A percentile compares a stretch with the other conserved stretches of the same genome.
phyloP scores from a whole-genome alignment of 257 asterid genomes.

The Thymus mandschuricus region DNA sequence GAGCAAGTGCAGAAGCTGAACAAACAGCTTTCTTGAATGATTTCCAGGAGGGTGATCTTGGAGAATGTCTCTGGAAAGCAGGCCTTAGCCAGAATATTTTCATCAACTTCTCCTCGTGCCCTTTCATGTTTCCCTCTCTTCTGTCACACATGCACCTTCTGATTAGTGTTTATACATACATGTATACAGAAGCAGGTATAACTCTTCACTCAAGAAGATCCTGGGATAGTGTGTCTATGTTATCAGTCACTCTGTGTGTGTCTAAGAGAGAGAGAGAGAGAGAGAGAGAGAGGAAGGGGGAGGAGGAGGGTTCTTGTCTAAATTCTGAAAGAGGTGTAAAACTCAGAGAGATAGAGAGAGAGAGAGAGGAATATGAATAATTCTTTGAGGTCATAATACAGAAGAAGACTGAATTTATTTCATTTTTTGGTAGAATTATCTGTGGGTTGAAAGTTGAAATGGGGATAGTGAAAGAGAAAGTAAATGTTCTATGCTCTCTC shows the following conservation, averaged over 20 bases:
- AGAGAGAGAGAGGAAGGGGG: neutral
- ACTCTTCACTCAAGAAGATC: neutral
- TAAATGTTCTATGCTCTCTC: neutral
- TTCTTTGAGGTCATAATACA: slow-evolving; percentile 20
- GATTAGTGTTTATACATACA: neutral
- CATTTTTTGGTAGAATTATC: neutral
- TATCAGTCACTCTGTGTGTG: too few relatives aligned
- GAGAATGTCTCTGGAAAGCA: slow-evolving; percentile 39
- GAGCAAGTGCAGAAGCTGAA: slow-evolving; percentile 22
- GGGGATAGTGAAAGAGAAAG: neutral
- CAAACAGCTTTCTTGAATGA: slow-evolving; percentile 34
- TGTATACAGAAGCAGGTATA: neutral
- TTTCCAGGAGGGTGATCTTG: slow-evolving; percentile 32
- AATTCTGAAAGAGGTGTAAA: slow-evolving; percentile 4
- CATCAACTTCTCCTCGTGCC: slow-evolving; percentile 52
- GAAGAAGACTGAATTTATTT: neutral
- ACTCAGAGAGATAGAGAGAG: neutral
- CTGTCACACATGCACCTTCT: neutral
- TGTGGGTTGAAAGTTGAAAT: slow-evolving; percentile 7
- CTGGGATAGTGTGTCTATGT: neutral
- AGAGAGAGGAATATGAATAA: slow-evolving; percentile 24
- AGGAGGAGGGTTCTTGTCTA: slow-evolving; percentile 15
- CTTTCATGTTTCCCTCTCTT: slow-evolving; percentile 40
- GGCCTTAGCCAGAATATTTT: slow-evolving; percentile 59
- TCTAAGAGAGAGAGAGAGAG: neutral